Conservation (phyloP, 192 early-diverging fungal genomes). For the Mycoemilia scoparia region DNA sequence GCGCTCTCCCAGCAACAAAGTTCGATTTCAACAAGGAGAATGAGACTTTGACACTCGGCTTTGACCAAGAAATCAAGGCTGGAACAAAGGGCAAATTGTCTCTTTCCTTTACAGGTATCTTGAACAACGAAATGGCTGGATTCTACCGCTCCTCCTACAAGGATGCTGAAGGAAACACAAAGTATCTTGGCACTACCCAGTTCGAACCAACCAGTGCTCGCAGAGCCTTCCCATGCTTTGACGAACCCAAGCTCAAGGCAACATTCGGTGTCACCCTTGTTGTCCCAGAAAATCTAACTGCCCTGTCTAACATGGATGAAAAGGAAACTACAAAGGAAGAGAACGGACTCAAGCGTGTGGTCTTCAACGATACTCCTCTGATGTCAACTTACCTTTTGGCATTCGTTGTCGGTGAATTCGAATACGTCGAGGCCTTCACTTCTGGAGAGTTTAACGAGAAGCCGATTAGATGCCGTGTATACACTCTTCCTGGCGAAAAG, state of each 20-base stretch:
- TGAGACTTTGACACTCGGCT: slow-evolving; percentile 28
- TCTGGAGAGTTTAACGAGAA: background rate
- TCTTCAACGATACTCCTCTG: slow-evolving; percentile 50
- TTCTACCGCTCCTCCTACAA: slow-evolving; percentile 60
- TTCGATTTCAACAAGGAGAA: slow-evolving; percentile 5
- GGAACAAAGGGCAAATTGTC: slow-evolving; percentile 19
- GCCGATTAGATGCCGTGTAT: slow-evolving; percentile 31
- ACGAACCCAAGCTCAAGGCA: slow-evolving; percentile 63
- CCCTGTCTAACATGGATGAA: slow-evolving; percentile 55
- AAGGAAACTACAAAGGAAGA: slow-evolving; percentile 3
- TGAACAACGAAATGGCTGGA: slow-evolving; percentile 62
- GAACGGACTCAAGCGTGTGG: slow-evolving; percentile 30
- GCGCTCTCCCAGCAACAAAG: background rate
- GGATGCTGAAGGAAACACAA: slow-evolving; percentile 27
- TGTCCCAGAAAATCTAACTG: slow-evolving; percentile 33
- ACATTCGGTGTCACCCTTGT: slow-evolving; percentile 52
- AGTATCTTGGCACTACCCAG: slow-evolving; percentile 54
- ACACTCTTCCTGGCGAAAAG: slow-evolving; percentile 40
- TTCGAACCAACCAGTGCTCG: slow-evolving; percentile 61
- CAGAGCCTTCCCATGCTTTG: slow-evolving; percentile 57
- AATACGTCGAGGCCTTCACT: slow-evolving; percentile 48
- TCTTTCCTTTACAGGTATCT: slow-evolving; percentile 36
- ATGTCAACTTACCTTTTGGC: slow-evolving; percentile 76
- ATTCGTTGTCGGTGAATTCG: slow-evolving; percentile 56
- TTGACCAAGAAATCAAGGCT: slow-evolving; percentile 11